Base-by-base conservation (phyloP, 345 rosid genomes). In the Trapa incisa region DNA sequence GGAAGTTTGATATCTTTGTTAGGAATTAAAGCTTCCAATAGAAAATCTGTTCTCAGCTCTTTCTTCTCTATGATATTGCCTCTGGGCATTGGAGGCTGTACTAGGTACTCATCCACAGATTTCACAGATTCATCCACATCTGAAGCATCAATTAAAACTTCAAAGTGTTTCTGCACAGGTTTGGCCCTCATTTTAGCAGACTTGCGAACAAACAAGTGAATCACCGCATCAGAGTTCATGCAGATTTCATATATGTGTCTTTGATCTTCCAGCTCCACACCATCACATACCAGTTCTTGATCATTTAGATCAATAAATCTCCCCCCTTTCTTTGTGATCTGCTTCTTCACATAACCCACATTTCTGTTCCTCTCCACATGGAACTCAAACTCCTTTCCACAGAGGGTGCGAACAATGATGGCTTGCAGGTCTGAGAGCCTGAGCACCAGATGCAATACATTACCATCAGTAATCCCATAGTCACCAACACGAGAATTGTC, bases 261-360 rank as follows among this genome's bases (percentile, higher is more conserved):
- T 81, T 87, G 86, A 75, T 91, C 96, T 77, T 89, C 90, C 66
- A 91, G 87, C 85, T 82, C 85, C 81, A 83, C 92, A 41, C 92
- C 92, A 64, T 91, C 81, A 57, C 79, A 85, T 37, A 80, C 74
- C 76, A 91, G 79, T 72, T 85, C 84, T 67, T 88, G 84, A 78
- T 84, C 84, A 67, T 75, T 72, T 39, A 80, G 73, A 75, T 81
- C 76, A 56, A 74, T 62, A 11, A 78, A 72, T 16, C 73, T 83
- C 29, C 61, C 79, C 45, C 80, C 89, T 71, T 77, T 78, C 74
- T 71, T 75, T 54, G 85, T 87, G 65, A 91, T 74, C 78, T 88
- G 79, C 77, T 82, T 82, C 86, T 91, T 91, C 77, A 88, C 87
- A 73, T 84, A 87, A 29, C 85, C 91, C 67, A 91, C 88, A 73